Evolutionary conservation across 352 stramenopile genomes (phyloP).

Genomic region (Albugo laibachii): DNA sequence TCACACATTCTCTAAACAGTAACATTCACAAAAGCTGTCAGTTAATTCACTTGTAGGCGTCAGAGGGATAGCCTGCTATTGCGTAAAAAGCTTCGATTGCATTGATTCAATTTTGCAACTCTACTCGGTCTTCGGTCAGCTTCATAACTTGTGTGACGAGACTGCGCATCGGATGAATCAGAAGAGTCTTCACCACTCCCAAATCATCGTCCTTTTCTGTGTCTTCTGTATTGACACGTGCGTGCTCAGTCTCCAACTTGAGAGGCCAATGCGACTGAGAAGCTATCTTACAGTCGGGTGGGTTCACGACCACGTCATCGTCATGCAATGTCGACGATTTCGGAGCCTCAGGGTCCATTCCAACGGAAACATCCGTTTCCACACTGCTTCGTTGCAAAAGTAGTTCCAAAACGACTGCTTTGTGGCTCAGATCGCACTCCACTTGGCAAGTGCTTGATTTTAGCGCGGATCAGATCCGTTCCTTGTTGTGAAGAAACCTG

Average conservation of each 20-base stretch:
- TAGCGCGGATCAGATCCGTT: slow-evolving; percentile 47
- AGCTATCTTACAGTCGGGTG: slow-evolving; percentile 5
- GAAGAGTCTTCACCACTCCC: slow-evolving; percentile 20
- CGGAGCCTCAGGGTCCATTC: not conserved
- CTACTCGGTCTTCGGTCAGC: slow-evolving; percentile 30
- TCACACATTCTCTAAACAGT: slow-evolving; percentile 54
- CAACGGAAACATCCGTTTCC: no score
- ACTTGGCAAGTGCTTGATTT: slow-evolving; percentile 43
- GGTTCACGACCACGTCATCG: not conserved
- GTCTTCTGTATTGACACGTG: not conserved
- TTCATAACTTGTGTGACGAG: slow-evolving; percentile 29
- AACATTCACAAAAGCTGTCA: slow-evolving; percentile 60
- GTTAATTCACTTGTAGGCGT: slow-evolving; percentile 34
- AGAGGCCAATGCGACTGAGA: slow-evolving; percentile 9
- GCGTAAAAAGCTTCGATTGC: slow-evolving; percentile 62
- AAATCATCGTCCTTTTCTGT: not conserved
- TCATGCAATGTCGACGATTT: not conserved
- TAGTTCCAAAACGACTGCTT: not conserved
- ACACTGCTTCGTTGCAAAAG: no score
- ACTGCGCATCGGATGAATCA: slow-evolving; percentile 41
- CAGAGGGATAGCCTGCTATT: slow-evolving; percentile 36
- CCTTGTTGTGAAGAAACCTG: slow-evolving; percentile 50
- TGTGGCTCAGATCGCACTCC: not conserved
- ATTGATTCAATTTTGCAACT: slow-evolving; percentile 43
- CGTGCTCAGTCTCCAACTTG: not conserved